phyloP scores from a whole-genome alignment of 352 stramenopile species.

The Phytophthora megakarya region DNA sequence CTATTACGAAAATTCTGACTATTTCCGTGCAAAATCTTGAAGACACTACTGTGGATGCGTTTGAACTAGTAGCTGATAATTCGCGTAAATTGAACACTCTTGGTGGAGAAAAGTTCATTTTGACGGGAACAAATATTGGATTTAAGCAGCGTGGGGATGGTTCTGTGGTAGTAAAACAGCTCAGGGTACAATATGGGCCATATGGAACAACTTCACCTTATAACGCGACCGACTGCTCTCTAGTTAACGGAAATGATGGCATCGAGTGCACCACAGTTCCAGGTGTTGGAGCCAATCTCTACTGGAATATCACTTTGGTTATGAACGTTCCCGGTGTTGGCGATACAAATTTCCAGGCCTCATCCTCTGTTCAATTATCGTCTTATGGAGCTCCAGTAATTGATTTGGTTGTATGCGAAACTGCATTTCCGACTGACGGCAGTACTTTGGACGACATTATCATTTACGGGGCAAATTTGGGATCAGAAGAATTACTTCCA shows the following conservation, averaged over 20 bases:
- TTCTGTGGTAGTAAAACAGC: slow-evolving; percentile 41
- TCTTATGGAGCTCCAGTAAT: slow-evolving; percentile 46
- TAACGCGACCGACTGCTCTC: slow-evolving; percentile 40
- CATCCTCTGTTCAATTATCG: slow-evolving; percentile 38
- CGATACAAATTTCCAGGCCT: slow-evolving; percentile 48
- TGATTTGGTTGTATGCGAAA: slow-evolving; percentile 31
- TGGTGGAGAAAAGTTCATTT: slow-evolving; percentile 41
- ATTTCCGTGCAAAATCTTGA: slow-evolving; percentile 22
- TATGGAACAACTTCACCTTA: slow-evolving; percentile 47
- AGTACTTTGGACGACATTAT: slow-evolving; percentile 39
- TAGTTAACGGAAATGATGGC: slow-evolving; percentile 52
- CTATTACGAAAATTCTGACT: slow-evolving; percentile 12
- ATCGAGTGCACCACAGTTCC: slow-evolving; percentile 48
- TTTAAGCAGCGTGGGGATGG: slow-evolving; percentile 55
- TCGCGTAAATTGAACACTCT: slow-evolving; percentile 35
- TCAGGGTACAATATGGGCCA: slow-evolving; percentile 48
- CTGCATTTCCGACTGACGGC: slow-evolving; percentile 46
- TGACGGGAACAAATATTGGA: slow-evolving; percentile 58
- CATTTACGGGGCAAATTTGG: slow-evolving; percentile 54
- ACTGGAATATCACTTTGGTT: slow-evolving; percentile 56
- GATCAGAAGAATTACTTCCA: slow-evolving; percentile 20
- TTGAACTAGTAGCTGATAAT: slow-evolving; percentile 7
- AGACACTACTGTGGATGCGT: slow-evolving; percentile 29
- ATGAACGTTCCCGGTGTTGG: slow-evolving; percentile 44
- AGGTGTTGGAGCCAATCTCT: slow-evolving; percentile 47